Conservation (phyloP, 2,329 filamentous ascomycete species). For the Sporothrix sp. region DNA sequence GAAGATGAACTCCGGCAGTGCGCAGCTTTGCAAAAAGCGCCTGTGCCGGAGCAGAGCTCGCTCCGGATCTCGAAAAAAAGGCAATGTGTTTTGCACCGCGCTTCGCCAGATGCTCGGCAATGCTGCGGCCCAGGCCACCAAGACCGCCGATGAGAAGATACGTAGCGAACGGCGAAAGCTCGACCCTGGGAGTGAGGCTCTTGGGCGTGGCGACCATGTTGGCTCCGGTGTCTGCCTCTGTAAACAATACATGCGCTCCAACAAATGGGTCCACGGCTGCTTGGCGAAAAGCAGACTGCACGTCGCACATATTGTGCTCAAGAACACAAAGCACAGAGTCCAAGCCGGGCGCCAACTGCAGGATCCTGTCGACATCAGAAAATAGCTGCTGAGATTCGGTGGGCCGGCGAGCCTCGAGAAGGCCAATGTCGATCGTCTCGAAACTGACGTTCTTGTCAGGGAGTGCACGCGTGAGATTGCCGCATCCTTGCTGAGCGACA, state of each 20-base stretch:
- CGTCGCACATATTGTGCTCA: slow-evolving; percentile 10
- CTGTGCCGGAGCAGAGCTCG: slow-evolving; percentile 21
- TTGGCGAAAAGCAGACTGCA: slow-evolving; percentile 1
- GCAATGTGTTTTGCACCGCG: slow-evolving; percentile 41
- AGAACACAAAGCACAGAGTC: not conserved
- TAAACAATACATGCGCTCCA: not conserved
- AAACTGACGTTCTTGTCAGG: slow-evolving; percentile 17
- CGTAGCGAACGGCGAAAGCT: slow-evolving; percentile 24
- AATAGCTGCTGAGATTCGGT: slow-evolving; percentile 10
- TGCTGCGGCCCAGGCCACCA: slow-evolving; percentile 45
- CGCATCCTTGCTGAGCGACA: not conserved
- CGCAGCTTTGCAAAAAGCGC: slow-evolving; percentile 27
- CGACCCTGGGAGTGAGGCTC: not conserved
- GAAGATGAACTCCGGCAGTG: slow-evolving; percentile 25
- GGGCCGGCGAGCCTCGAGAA: slow-evolving; percentile 8
- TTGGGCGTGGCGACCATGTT: slow-evolving; percentile 5
- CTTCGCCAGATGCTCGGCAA: slow-evolving; percentile 40
- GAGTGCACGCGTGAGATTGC: not conserved
- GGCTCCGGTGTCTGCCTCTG: not conserved
- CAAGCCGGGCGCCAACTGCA: slow-evolving; percentile 6
- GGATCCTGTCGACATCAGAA: slow-evolving; percentile 6
- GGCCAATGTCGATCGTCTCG: slow-evolving; percentile 19
- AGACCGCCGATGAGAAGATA: slow-evolving; percentile 49
- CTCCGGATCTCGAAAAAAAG: slow-evolving; percentile 43
- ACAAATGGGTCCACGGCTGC: slow-evolving; percentile 1